Conservation (phyloP, 2,329 filamentous ascomycete species). For the Aspergillus piperis region DNA sequence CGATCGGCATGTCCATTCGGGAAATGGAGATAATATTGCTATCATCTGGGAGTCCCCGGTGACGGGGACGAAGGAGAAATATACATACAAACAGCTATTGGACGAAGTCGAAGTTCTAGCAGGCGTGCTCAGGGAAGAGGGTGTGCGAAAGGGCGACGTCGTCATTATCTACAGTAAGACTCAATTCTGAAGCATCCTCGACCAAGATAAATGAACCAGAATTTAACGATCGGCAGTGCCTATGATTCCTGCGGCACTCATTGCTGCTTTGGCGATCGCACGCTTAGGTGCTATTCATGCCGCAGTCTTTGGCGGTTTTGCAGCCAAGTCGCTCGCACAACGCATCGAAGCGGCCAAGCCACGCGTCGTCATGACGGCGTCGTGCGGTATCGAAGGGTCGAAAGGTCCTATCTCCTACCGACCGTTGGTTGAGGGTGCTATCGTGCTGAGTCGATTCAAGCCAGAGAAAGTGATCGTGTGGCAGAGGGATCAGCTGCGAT, state of each 20-base stretch:
- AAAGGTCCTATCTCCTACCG: constrained; percentile 80
- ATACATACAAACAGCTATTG: constrained; percentile 74
- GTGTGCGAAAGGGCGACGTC: constrained; percentile 79
- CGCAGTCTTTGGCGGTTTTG: constrained; percentile 93
- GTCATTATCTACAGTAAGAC: constrained; percentile 82
- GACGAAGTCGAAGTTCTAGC: constrained; percentile 80
- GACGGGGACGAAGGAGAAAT: constrained; percentile 68
- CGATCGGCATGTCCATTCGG: constrained; percentile 80
- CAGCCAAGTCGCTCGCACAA: constrained; percentile 76
- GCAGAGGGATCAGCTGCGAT: constrained; percentile 76
- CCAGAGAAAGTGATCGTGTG: constrained; percentile 74
- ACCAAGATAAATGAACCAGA: neutral
- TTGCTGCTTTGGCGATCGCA: constrained; percentile 79
- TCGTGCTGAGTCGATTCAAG: constrained; percentile 68
- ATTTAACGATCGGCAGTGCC: constrained; percentile 64
- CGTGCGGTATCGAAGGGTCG: constrained; percentile 84
- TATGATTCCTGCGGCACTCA: constrained; percentile 88
- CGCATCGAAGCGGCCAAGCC: constrained; percentile 82
- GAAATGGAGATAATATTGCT: constrained; percentile 71
- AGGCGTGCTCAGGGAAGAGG: constrained; percentile 77
- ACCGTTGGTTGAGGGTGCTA: constrained; percentile 72
- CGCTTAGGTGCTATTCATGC: constrained; percentile 85
- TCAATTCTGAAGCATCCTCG: constrained; percentile 11
- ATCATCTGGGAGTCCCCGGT: constrained; percentile 90
- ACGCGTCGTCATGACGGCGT: constrained; percentile 78